These are phyloP conservation scores for Sordariomycetes sp. DNA, from an alignment of 2,329 filamentous ascomycete species.

Conservation along the genomic window DNA sequence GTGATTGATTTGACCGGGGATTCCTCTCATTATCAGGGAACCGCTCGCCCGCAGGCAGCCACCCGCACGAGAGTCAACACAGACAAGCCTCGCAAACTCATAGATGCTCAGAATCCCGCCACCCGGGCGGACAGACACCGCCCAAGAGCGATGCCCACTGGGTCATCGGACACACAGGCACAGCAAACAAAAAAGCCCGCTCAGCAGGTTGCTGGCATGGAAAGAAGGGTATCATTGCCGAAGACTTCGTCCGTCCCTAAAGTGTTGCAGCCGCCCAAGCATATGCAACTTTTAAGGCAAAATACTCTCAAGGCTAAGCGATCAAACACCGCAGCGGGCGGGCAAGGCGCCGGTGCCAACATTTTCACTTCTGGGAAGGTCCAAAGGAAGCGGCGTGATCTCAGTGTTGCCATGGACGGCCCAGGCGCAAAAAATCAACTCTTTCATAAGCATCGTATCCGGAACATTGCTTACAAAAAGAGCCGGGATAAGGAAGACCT, in stretches of 20 bases:
- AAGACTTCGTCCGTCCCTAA: background rate
- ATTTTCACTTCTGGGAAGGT: conserved; percentile 6
- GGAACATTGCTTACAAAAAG: conserved; percentile 22
- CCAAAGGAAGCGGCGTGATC: conserved; percentile 18
- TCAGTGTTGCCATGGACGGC: conserved; percentile 26
- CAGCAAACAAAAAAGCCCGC: background rate
- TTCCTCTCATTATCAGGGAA: background rate
- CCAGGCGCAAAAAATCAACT: conserved; percentile 23
- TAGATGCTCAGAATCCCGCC: background rate
- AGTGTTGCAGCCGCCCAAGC: background rate
- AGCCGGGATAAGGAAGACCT: conserved; percentile 24
- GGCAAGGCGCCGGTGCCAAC: conserved; percentile 1
- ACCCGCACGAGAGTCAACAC: background rate
- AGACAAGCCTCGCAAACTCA: background rate
- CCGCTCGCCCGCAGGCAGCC: background rate
- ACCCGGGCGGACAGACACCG: background rate
- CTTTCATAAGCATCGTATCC: conserved; percentile 20
- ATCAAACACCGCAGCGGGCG: background rate
- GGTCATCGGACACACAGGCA: background rate
- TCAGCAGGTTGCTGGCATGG: background rate
- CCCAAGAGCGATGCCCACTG: background rate
- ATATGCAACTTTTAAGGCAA: background rate
- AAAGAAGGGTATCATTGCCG: background rate
- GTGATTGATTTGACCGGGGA: background rate
- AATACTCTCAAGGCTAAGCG: background rate